Conservation (phyloP, 768 basidiomycete genomes). For the Hygrocybe punicea region DNA sequence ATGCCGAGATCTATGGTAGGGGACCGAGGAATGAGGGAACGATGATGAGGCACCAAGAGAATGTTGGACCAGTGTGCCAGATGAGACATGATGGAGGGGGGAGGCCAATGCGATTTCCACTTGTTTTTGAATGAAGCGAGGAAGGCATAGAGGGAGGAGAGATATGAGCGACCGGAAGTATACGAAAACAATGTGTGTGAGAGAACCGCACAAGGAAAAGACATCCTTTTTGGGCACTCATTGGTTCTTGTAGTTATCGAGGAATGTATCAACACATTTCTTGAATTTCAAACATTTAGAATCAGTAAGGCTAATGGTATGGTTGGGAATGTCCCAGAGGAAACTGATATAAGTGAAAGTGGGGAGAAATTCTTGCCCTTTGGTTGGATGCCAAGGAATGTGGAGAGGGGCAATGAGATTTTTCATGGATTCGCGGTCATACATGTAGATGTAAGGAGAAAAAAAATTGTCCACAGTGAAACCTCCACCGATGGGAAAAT, state of each 20-base stretch:
- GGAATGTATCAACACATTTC: slow-evolving; percentile 5
- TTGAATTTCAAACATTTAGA: slow-evolving; percentile 26
- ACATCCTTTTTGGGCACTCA: neutral
- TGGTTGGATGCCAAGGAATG: slow-evolving; percentile 26
- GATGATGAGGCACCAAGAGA: slow-evolving; percentile 11
- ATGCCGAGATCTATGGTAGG: slow-evolving; percentile 15
- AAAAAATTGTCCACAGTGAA: slow-evolving; percentile 23
- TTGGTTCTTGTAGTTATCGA: slow-evolving; percentile 13
- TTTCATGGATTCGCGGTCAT: slow-evolving; percentile 10
- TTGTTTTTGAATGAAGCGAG: slow-evolving; percentile 3
- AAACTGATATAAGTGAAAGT: slow-evolving; percentile 27
- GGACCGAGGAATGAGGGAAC: slow-evolving; percentile 2
- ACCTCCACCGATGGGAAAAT: slow-evolving; percentile 15
- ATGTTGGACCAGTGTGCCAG: slow-evolving; percentile 5
- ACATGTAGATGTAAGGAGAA: slow-evolving; percentile 8
- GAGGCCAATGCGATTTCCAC: slow-evolving; percentile 1
- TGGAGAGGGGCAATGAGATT: slow-evolving; percentile 15
- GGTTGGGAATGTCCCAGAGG: slow-evolving; percentile 25
- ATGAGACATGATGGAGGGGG: slow-evolving; percentile 8
- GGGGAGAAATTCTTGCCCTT: slow-evolving; percentile 17
- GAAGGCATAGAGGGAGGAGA: slow-evolving; percentile 11
- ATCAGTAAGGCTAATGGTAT: slow-evolving; percentile 25
- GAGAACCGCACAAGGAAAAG: slow-evolving; percentile 6
- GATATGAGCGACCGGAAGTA: slow-evolving; percentile 5
- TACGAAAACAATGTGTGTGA: slow-evolving; percentile 24